Percentiles rank a stretch among this genome's conserved stretches.
phyloP scores from a whole-genome alignment of 2,329 filamentous ascomycete genomes.

The Cytospora schulzeri region DNA sequence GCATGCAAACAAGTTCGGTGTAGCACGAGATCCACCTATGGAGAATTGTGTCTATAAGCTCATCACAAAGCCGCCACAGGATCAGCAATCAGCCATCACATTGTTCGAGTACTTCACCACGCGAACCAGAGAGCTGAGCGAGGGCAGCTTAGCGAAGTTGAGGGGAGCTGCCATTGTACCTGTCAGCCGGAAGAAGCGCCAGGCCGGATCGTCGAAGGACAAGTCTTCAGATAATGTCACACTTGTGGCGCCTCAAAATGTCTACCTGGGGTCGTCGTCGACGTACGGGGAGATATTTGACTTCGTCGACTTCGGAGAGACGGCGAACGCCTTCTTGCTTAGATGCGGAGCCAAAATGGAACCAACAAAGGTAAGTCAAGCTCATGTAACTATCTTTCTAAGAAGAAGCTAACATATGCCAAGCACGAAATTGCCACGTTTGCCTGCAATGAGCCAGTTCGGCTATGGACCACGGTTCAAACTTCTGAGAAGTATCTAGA shows the following conservation, averaged over 20 bases:
- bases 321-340: conserved; percentile 86
- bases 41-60: conserved; percentile 74
- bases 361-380: conserved; percentile 60
- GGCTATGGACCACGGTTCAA: conserved; percentile 78
- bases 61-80: conserved; percentile 70
- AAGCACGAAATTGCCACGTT: conserved; percentile 78
- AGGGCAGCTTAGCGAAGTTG: conserved; percentile 61
- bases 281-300: conserved; percentile 90
- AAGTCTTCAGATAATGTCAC: conserved; percentile 46
- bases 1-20: conserved; percentile 84
- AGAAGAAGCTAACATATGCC: not conserved
- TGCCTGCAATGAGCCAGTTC: conserved; percentile 80
- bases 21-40: conserved; percentile 79
- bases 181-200: conserved; percentile 43
- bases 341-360: conserved; percentile 90
- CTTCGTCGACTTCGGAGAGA: conserved; percentile 89
- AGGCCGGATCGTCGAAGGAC: conserved; percentile 37
- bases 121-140: conserved; percentile 72
- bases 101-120: conserved; percentile 84
- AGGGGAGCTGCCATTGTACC: conserved; percentile 73
- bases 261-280: conserved; percentile 74
- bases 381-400: not conserved
- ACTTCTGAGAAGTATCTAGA: conserved; percentile 84
- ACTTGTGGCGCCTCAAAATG: conserved; percentile 69
- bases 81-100: conserved; percentile 64